These are phyloP conservation scores for Quercus tomentella DNA, from an alignment of 331 rosid species.

Conservation along the genomic window DNA sequence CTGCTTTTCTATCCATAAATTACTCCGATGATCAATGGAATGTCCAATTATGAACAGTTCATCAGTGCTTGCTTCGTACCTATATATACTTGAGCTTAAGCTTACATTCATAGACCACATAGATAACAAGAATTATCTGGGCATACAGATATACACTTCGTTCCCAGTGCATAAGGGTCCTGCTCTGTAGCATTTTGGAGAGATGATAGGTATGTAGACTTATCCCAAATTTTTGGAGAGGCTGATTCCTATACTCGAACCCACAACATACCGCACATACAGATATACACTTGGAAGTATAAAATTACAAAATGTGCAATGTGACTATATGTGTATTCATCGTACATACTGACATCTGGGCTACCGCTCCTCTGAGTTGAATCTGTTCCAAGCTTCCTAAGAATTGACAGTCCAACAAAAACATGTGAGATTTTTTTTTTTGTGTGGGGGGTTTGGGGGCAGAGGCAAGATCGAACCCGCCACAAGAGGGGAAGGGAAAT, in stretches of 20 bases:
- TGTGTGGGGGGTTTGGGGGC: no score
- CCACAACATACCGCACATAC: no score
- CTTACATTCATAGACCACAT: conserved; percentile 20
- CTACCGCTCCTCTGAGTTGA: conserved; percentile 81
- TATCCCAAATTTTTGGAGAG: no score
- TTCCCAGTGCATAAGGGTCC: no score
- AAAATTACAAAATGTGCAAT: conserved; percentile 20
- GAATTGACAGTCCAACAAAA: neutral
- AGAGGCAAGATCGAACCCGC: no score
- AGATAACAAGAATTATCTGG: neutral
- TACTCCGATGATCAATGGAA: neutral
- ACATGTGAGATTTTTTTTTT: neutral
- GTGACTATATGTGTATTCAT: neutral
- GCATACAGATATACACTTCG: conserved; percentile 14
- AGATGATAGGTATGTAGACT: no score
- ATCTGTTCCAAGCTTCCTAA: conserved; percentile 91
- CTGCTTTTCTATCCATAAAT: neutral
- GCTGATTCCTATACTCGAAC: no score
- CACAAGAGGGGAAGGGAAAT: no score
- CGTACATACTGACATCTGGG: neutral
- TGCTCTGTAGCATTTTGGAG: no score
- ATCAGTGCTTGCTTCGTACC: conserved; percentile 16
- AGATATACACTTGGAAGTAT: conserved; percentile 19
- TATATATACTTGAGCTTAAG: conserved; percentile 15
- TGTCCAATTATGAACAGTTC: neutral